These are phyloP conservation scores for Saturnispora sekii DNA, from an alignment of 805 yeast genomes.

Conservation along the genomic window DNA sequence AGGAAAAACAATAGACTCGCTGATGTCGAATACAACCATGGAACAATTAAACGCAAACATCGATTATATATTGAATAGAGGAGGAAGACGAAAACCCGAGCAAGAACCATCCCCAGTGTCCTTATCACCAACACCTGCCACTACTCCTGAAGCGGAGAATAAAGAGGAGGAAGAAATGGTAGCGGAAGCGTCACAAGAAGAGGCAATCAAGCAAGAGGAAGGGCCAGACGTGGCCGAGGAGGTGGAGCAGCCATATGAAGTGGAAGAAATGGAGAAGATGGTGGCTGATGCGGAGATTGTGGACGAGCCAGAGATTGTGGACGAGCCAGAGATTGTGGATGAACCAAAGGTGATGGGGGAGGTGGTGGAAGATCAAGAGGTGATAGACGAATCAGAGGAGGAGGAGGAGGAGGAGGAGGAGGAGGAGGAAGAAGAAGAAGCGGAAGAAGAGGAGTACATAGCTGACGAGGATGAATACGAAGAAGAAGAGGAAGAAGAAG, in stretches of 20 bases:
- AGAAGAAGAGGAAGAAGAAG: neutral
- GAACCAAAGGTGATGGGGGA: neutral
- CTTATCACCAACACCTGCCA: no score
- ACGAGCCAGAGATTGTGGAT: no score
- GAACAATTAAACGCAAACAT: neutral
- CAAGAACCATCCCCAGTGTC: no score
- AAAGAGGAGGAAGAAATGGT: no score
- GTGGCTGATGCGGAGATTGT: neutral
- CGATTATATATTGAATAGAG: no score
- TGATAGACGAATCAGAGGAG: neutral
- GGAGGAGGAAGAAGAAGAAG: neutral
- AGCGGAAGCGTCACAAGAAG: no score
- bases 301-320: no score
- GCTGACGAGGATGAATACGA: neutral
- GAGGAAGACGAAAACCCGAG: no score
- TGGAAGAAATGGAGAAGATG: neutral
- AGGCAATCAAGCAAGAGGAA: no score
- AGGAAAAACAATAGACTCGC: neutral
- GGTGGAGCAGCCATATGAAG: no score
- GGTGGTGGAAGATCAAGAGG: neutral
- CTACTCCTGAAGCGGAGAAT: no score
- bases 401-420: neutral
- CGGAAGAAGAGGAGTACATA: neutral
- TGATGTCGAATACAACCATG: neutral
- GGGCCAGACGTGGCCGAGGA: no score